phyloP scores from a whole-genome alignment of 805 yeast genomes.

The Cyberlindnera galapagoensis region DNA sequence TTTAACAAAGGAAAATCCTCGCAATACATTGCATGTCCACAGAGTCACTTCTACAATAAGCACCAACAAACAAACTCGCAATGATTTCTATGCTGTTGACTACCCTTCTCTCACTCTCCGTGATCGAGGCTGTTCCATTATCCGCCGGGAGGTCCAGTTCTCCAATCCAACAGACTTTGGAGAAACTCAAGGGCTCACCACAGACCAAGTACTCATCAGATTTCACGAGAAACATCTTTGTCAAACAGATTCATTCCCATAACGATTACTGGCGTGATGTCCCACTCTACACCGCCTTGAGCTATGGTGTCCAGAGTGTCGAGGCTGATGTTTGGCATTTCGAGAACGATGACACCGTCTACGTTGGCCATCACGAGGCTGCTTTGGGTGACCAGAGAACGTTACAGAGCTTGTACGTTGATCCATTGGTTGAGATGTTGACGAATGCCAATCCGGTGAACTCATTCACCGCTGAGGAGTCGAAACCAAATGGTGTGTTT shows the following conservation, averaged over 20 bases:
- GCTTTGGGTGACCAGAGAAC: constrained; percentile 43
- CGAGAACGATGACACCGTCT: constrained; percentile 32
- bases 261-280: constrained; percentile 65
- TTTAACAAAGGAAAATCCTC: too few relatives aligned
- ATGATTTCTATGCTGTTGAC: constrained; percentile 3
- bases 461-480: constrained; percentile 10
- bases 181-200: constrained; percentile 11
- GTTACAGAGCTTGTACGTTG: constrained; percentile 45
- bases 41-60: neutral
- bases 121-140: too few relatives aligned
- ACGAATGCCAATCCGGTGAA: constrained; percentile 37
- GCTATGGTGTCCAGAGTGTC: constrained; percentile 48
- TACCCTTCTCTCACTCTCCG: too few relatives aligned
- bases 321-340: constrained; percentile 63
- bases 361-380: constrained; percentile 58
- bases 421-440: constrained; percentile 45
- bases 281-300: constrained; percentile 53
- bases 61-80: constrained; percentile 1
- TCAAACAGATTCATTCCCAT: constrained; percentile 53
- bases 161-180: constrained; percentile 17
- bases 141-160: neutral
- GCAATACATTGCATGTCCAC: too few relatives aligned
- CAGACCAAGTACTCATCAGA: constrained; percentile 17
- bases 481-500: constrained; percentile 33
- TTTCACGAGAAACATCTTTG: constrained; percentile 20